Evolutionary conservation across 768 basidiomycete genomes (phyloP).

Genomic region (Boletus rufocinnamomeus): DNA sequence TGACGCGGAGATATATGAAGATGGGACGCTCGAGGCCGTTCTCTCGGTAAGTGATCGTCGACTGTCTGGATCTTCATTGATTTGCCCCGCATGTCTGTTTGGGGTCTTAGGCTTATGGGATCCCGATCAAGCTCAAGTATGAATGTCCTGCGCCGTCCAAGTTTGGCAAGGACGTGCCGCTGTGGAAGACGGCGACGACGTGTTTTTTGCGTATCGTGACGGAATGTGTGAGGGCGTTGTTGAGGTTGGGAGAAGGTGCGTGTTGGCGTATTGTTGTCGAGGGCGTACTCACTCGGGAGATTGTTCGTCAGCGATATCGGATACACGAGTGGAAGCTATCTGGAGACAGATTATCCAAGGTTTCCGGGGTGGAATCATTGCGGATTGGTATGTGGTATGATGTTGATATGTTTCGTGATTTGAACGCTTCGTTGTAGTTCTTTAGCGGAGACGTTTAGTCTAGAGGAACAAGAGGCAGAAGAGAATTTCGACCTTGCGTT

Average conservation of each 20-base stretch:
- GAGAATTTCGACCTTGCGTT: constrained; percentile 85
- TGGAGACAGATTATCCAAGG: constrained; percentile 86
- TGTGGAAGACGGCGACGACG: constrained; percentile 95
- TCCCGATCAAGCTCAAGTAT: constrained; percentile 93
- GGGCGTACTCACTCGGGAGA: background rate
- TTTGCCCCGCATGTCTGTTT: background rate
- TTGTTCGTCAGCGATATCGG: constrained; percentile 48
- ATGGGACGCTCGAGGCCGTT: constrained; percentile 85
- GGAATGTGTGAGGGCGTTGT: constrained; percentile 57
- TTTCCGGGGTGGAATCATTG: constrained; percentile 77
- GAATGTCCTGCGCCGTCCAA: constrained; percentile 90
- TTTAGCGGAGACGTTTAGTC: constrained; percentile 51
- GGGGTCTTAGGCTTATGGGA: constrained; percentile 67
- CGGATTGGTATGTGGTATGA: constrained; percentile 68
- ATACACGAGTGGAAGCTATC: constrained; percentile 72
- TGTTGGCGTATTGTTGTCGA: background rate
- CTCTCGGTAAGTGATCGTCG: constrained; percentile 57
- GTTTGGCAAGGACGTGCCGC: constrained; percentile 80
- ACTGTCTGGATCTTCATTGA: background rate
- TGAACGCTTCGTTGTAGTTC: constrained; percentile 43
- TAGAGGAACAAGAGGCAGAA: constrained; percentile 70
- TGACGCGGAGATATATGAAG: constrained; percentile 61
- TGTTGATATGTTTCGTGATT: background rate
- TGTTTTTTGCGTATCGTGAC: constrained; percentile 75
- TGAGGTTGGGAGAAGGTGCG: constrained; percentile 52